Evolutionary conservation across 2,329 filamentous ascomycete genomes (phyloP).

Genomic region (Aureobasidium leucospermi): DNA sequence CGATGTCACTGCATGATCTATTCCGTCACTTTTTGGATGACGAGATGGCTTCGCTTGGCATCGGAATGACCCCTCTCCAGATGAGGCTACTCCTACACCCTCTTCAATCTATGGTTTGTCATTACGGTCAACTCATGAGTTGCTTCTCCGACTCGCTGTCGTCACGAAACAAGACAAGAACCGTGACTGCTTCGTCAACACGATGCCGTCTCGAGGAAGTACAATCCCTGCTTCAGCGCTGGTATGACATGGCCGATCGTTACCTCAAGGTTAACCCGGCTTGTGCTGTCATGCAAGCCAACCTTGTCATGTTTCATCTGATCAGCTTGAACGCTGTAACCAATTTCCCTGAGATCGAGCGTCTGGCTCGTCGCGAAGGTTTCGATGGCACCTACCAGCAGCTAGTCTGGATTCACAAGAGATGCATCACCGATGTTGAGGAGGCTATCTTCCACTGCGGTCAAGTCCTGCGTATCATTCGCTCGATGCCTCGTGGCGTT

Average conservation of each 20-base stretch:
- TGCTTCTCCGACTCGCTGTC: conserved; percentile 54
- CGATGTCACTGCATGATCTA: conserved; percentile 55
- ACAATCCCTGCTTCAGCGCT: conserved; percentile 55
- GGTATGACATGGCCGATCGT: conserved; percentile 57
- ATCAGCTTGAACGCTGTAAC: conserved; percentile 63
- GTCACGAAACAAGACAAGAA: conserved; percentile 39
- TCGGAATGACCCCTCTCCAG: conserved; percentile 49
- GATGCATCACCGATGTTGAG: conserved; percentile 56
- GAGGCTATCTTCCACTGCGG: conserved; percentile 62
- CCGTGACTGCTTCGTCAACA: conserved; percentile 54
- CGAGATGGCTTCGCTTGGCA: conserved; percentile 47
- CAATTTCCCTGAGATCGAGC: conserved; percentile 61
- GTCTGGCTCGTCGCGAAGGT: conserved; percentile 54
- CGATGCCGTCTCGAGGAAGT: conserved; percentile 56
- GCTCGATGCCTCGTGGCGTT: conserved; percentile 51
- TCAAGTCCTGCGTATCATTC: conserved; percentile 56
- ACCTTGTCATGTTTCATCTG: conserved; percentile 62
- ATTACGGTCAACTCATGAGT: conserved; percentile 57
- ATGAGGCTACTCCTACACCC: conserved; percentile 62
- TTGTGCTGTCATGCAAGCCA: conserved; percentile 56
- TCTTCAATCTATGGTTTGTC: conserved; percentile 57
- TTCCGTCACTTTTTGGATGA: conserved; percentile 63
- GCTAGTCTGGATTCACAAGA: conserved; percentile 49
- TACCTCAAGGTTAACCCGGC: conserved; percentile 49
- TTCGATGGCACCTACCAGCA: conserved; percentile 51